Evolutionary conservation across 2,329 filamentous ascomycete species (phyloP), one percentile per base, ranked within the genome.

Genomic region (Lithohypha guttulata): DNA sequence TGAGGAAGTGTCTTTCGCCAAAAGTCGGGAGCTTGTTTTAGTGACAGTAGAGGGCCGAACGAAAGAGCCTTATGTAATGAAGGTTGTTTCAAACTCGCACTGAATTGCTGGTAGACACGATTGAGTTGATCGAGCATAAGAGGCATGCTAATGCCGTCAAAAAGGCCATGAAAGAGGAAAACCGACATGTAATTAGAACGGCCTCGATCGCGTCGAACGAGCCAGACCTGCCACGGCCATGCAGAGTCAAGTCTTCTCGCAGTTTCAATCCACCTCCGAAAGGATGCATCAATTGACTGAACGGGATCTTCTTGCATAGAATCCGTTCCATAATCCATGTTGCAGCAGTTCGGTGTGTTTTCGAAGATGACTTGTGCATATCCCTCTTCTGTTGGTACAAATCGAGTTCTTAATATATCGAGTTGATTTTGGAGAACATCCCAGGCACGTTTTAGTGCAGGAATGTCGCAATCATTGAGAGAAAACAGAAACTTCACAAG

Each of bases 81-180:
- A 11, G 42, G 35, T 10, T 20, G 6, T 14, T 26, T 17, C 4
- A 32, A 4, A 4, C 11, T 19, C 14, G 44, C 29, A 9, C 28
- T 21, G 17, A 39, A 25, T 9, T 31, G 14, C 10, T 42, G 10
- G 50, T 84, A 84, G 3, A 67, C 60, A 2, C 61, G 51, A 19
- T 63, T 59, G 2, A 93, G 65, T 14, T 68, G 60, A 2, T 71
- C 55, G 14, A 93, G 66, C 26, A 93, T 68, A 17, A 84, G 57
- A 2, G 71, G 68, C 26, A 93, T 70, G 44, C 85, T 89, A 47
- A 73, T 80, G 2, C 85, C 87, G 58, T 95, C 87, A 51, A 95
- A 95, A 0, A 94, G 58, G 0, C 74, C 85, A 55, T 95, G 87
- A 59, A 94, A 93, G 1, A 93, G 77, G 31, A 81, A 71, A 2